Conservation (phyloP, 768 basidiomycete species). For the Mycena metata region DNA sequence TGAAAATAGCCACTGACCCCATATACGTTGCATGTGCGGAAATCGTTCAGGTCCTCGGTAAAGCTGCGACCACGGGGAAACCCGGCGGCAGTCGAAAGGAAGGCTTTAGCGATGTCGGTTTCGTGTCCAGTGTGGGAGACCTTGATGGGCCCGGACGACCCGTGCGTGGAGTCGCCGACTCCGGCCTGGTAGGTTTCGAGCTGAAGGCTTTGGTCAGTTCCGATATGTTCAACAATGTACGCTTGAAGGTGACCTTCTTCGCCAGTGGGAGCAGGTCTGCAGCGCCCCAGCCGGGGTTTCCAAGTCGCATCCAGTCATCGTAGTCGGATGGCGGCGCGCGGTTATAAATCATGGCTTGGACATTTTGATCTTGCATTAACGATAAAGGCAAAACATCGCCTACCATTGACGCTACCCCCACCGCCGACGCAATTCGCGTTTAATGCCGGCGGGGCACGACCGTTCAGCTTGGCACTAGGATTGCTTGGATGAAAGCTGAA, state of each 20-base stretch:
- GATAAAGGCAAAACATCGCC: not conserved
- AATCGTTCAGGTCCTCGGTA: conserved; percentile 62
- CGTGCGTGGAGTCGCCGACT: not conserved
- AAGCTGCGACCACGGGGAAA: conserved; percentile 62
- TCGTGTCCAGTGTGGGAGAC: conserved; percentile 56
- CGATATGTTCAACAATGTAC: too few relatives aligned
- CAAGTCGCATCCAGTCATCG: conserved; percentile 7
- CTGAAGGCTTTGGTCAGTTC: too few relatives aligned
- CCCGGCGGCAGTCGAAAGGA: conserved; percentile 57
- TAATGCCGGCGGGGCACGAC: too few relatives aligned
- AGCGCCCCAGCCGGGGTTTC: conserved; percentile 12
- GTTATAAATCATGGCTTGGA: conserved; percentile 4
- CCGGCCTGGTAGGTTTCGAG: conserved; percentile 16
- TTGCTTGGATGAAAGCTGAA: too few relatives aligned
- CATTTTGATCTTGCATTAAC: too few relatives aligned
- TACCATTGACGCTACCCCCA: conserved; percentile 10
- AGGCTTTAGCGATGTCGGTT: conserved; percentile 59
- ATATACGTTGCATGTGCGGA: conserved; percentile 58
- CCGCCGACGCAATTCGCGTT: conserved; percentile 9
- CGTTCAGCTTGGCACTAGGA: too few relatives aligned
- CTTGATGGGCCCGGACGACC: conserved; percentile 53
- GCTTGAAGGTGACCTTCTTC: conserved; percentile 6
- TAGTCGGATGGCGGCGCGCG: too few relatives aligned
- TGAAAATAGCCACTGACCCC: conserved; percentile 53
- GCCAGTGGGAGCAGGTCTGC: conserved; percentile 2